These are phyloP conservation scores for Chrysanthemum lavandulifolium DNA, from an alignment of 129 eudicot species.

Conservation along the genomic window DNA sequence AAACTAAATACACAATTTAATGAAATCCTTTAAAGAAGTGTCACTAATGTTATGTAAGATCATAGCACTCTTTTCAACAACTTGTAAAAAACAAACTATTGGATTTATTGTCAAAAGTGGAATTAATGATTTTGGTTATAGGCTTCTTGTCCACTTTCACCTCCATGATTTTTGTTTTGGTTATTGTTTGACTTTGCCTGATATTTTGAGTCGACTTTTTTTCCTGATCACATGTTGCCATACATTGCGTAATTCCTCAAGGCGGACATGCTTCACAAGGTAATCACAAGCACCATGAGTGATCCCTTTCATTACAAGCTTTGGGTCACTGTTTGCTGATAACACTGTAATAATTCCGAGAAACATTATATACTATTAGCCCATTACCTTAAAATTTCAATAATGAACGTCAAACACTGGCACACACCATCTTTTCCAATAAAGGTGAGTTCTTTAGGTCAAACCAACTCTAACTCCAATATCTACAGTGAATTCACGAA, in stretches of 20 bases:
- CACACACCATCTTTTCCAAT: not conserved
- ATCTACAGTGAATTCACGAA: not conserved
- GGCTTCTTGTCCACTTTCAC: too few relatives aligned
- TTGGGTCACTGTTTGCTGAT: constrained; percentile 75
- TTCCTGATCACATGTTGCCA: constrained; percentile 80
- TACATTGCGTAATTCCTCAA: constrained; percentile 79
- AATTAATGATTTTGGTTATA: too few relatives aligned
- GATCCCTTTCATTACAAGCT: constrained; percentile 86
- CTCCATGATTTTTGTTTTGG: too few relatives aligned
- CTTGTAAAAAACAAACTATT: too few relatives aligned
- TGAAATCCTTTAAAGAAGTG: too few relatives aligned
- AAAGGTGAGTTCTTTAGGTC: constrained; percentile 4
- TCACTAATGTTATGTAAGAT: too few relatives aligned
- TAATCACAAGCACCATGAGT: constrained; percentile 93
- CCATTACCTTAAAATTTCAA: not conserved
- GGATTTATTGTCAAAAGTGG: too few relatives aligned
- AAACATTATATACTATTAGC: too few relatives aligned
- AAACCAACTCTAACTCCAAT: constrained; percentile 9
- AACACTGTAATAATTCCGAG: constrained; percentile 47
- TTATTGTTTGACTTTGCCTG: too few relatives aligned
- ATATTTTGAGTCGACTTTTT: too few relatives aligned
- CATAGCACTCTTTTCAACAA: too few relatives aligned
- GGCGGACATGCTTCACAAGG: constrained; percentile 73
- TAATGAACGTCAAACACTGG: constrained; percentile 1
- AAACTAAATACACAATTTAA: too few relatives aligned